phyloP scores from a whole-genome alignment of 116 monocot species.

The Iris pallida region DNA sequence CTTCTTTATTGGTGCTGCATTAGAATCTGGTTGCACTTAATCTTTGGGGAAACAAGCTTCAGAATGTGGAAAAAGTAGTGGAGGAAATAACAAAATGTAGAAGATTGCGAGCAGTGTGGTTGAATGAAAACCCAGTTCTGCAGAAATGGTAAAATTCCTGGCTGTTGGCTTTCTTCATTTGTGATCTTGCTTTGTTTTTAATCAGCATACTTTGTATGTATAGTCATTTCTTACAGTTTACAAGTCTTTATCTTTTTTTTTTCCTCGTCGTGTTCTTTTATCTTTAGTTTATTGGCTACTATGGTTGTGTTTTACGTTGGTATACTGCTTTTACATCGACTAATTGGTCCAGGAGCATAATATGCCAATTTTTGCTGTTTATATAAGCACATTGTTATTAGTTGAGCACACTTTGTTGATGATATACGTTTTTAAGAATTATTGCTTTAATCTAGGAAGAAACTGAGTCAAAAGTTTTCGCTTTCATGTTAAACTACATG shows the following conservation, averaged over 20 bases:
- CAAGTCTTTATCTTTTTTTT: background rate
- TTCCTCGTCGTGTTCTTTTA: background rate
- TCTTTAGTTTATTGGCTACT: too few relatives aligned
- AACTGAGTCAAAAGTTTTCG: too few relatives aligned
- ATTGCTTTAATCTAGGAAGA: too few relatives aligned
- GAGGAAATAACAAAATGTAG: slow-evolving; percentile 64
- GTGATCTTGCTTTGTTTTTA: background rate
- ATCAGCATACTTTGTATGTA: background rate
- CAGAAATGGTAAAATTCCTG: slow-evolving; percentile 36
- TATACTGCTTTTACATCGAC: background rate
- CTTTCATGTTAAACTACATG: too few relatives aligned
- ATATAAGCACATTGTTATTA: too few relatives aligned
- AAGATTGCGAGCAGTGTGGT: slow-evolving; percentile 77
- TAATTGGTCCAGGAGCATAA: background rate
- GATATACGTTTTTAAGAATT: too few relatives aligned
- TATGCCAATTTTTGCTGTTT: background rate
- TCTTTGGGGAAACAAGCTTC: slow-evolving; percentile 93
- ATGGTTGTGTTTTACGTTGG: background rate
- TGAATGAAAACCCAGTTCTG: slow-evolving; percentile 86
- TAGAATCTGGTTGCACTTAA: slow-evolving; percentile 90
- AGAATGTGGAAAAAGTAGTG: slow-evolving; percentile 48
- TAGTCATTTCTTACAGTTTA: background rate
- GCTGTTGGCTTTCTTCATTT: background rate
- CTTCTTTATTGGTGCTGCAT: slow-evolving; percentile 13
- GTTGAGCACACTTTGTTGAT: too few relatives aligned